Conservation (phyloP, 2,329 filamentous ascomycete genomes). For the Ascochyta lentis region DNA sequence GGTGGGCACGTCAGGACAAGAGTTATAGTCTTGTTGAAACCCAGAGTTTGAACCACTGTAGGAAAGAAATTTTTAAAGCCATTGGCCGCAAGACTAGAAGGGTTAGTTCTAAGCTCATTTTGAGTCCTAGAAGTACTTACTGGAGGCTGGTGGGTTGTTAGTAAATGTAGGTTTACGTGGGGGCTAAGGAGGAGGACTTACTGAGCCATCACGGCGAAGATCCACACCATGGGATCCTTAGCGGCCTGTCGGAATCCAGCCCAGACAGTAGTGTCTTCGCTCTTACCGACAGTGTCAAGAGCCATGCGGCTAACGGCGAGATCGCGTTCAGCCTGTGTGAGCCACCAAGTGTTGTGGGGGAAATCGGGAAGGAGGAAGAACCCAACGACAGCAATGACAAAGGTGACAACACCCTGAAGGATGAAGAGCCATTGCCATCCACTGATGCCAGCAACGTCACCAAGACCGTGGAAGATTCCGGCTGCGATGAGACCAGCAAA, state of each 20-base stretch:
- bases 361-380: conserved; percentile 72
- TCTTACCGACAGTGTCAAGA: conserved; percentile 49
- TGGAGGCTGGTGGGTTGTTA: too few species aligned
- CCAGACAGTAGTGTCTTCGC: conserved; percentile 51
- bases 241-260: conserved; percentile 51
- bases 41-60: conserved; percentile 66
- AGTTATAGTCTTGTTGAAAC: conserved; percentile 62
- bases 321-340: conserved; percentile 49
- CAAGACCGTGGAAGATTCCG: conserved; percentile 71
- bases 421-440: conserved; percentile 75
- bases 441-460: conserved; percentile 61
- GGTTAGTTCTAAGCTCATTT: too few species aligned
- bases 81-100: conserved; percentile 38
- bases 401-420: conserved; percentile 71
- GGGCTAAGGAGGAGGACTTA: too few species aligned
- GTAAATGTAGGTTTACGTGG: too few species aligned
- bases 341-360: conserved; percentile 57
- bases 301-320: conserved; percentile 47
- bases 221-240: conserved; percentile 50
- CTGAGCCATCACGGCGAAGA: conserved; percentile 48
- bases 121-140: too few species aligned
- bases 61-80: conserved; percentile 65
- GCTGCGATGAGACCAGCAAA: conserved; percentile 69
- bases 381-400: conserved; percentile 64
- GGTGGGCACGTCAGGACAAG: conserved; percentile 55